Base-by-base conservation (phyloP, 805 yeast species). In the Grigorovia jiainica region DNA sequence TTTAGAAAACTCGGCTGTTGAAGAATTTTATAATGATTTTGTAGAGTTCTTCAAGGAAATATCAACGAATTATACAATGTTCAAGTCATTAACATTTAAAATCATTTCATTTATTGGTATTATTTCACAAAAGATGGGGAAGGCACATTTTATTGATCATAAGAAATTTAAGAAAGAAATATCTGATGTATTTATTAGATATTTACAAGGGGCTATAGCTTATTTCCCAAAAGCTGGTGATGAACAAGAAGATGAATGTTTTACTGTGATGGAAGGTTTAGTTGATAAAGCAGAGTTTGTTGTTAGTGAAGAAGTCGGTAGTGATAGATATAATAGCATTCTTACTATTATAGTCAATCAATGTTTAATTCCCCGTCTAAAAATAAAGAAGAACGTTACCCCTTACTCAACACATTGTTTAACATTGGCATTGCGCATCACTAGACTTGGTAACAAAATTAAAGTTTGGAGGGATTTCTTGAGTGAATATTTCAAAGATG, bases 1-100 rank as follows among this genome's bases (percentile, higher is more conserved):
- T 0, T 64, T 89, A 32, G 95, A 84, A 48, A 72, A 72, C 46
- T 95, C 87, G 51, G 77, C 85, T 0, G 66, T 87, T 38, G 87
- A 82, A 45, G 97, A 90, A 44, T 72, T 87, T 16, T 90, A 87
- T 79, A 58, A 60, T 8, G 73, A 71, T 18, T 64, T 80, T 27
- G 63, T 75, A 20, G 57, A 58, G 2, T 87, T 84, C 48, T 65
- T 85, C 49, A 79, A 71, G 47, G 87, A 79, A 4, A 72, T 78
- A 0, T 49, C 70, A 24, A 58, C 72, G 3, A 74, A 76, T 48
- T 60, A 71, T 15, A 51, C 65, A 5, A 51, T 63, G 4, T 84
- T 75, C 56, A 71, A 69, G 41, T 57, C 58, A 2, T 54, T 82
- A 1, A 60, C 78, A 33, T 72, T 85, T 3, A 70, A 69, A 30